Percentiles rank a stretch among this genome's conserved stretches.
Conservation (phyloP, 768 basidiomycete species). For the Gloeophyllum trabeum region DNA sequence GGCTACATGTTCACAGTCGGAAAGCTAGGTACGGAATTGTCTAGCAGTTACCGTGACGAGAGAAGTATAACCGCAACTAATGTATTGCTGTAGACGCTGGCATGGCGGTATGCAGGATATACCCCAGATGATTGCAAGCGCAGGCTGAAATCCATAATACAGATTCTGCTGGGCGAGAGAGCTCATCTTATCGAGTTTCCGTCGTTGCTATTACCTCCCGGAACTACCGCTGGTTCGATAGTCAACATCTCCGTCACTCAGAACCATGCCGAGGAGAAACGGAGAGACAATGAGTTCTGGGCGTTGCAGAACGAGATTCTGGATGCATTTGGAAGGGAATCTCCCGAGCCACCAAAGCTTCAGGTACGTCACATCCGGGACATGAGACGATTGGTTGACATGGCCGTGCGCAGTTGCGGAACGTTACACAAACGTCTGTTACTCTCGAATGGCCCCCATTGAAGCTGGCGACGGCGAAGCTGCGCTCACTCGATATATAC, state of each 20-base stretch:
- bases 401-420: constrained; percentile 60
- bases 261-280: constrained; percentile 75
- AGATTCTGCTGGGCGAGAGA: constrained; percentile 89
- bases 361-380: constrained; percentile 28
- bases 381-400: no score
- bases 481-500: constrained; percentile 88
- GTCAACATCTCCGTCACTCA: constrained; percentile 94
- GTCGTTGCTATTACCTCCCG: constrained; percentile 86
- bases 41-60: no score
- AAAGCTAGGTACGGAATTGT: constrained; percentile 88
- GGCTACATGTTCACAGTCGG: constrained; percentile 90
- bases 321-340: constrained; percentile 51
- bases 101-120: constrained; percentile 61
- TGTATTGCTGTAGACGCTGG: constrained; percentile 85
- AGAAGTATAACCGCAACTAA: no score
- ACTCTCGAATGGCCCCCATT: constrained; percentile 92
- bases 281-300: constrained; percentile 77
- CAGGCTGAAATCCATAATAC: constrained; percentile 1
- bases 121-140: background rate
- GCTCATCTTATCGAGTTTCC: constrained; percentile 98
- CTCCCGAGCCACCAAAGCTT: constrained; percentile 67
- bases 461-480: constrained; percentile 73
- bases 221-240: constrained; percentile 87
- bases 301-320: constrained; percentile 73
- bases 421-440: constrained; percentile 93